These are phyloP conservation scores for Volvox africanus DNA, from an alignment of 139 green algal species.

Conservation along the genomic window DNA sequence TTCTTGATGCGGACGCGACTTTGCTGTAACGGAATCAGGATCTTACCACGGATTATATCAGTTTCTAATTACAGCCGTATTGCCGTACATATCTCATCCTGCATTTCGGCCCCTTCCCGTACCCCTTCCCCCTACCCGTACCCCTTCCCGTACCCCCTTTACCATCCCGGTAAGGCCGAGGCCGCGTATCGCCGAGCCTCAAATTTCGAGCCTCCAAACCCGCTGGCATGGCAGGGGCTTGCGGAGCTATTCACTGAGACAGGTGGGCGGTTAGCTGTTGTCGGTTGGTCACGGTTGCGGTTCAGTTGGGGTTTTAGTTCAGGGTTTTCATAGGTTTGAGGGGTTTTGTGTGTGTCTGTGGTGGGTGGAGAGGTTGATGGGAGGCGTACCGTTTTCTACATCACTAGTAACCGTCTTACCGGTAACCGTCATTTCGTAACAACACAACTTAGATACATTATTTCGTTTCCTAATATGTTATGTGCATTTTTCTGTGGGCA, in stretches of 20 bases:
- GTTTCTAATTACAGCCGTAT: too few relatives aligned
- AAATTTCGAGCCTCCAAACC: conserved; percentile 57
- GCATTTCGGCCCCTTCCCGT: background rate
- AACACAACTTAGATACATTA: too few relatives aligned
- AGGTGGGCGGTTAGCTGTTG: conserved; percentile 7
- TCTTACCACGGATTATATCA: too few relatives aligned
- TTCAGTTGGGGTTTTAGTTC: background rate
- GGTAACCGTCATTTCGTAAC: too few relatives aligned
- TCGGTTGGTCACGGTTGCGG: background rate
- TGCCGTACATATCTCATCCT: too few relatives aligned
- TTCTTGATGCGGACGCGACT: too few relatives aligned
- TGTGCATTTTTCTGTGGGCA: too few relatives aligned
- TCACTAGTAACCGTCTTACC: too few relatives aligned
- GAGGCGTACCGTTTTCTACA: too few relatives aligned
- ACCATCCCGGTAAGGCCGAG: conserved; percentile 55
- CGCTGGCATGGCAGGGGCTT: conserved; percentile 80
- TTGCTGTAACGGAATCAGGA: too few relatives aligned
- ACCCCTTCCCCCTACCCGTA: background rate
- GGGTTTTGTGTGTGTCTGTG: background rate
- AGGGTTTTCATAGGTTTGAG: too few relatives aligned
- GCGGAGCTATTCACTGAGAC: conserved; percentile 71
- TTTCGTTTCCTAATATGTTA: too few relatives aligned
- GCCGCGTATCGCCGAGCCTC: conserved; percentile 69
- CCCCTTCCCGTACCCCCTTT: background rate
- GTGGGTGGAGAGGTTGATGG: background rate